These are phyloP conservation scores for Aspergillus homomorphus DNA, from an alignment of 495 filamentous ascomycete genomes.

Conservation along the genomic window DNA sequence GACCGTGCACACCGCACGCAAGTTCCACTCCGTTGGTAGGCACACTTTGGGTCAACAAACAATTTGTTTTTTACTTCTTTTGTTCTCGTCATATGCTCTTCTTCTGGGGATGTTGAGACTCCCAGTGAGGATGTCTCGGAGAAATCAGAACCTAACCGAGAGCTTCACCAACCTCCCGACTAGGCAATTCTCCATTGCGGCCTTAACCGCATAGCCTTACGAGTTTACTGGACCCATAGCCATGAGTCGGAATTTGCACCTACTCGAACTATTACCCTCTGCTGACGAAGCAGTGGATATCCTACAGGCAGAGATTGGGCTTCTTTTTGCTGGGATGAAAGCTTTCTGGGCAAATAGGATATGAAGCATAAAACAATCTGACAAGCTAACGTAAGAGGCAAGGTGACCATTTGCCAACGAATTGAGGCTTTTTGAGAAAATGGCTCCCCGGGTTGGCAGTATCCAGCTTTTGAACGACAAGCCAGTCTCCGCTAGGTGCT, in stretches of 20 bases:
- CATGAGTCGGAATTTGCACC: constrained; percentile 6
- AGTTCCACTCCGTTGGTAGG: background rate
- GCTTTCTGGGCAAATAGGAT: background rate
- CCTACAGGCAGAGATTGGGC: background rate
- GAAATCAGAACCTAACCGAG: background rate
- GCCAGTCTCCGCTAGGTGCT: background rate
- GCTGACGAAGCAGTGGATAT: constrained; percentile 10
- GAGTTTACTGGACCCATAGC: background rate
- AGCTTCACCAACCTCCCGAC: background rate
- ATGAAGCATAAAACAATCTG: background rate
- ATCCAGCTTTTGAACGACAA: background rate
- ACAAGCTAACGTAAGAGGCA: background rate
- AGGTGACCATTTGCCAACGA: background rate
- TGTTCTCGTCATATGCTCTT: background rate
- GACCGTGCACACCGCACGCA: constrained; percentile 11
- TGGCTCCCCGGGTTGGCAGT: background rate
- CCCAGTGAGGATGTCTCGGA: background rate
- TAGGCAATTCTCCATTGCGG: background rate
- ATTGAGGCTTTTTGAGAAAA: background rate
- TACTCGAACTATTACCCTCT: background rate
- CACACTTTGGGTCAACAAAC: background rate
- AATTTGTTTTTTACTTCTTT: background rate
- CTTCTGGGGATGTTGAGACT: background rate
- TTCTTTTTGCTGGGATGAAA: background rate
- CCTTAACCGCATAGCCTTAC: background rate